Evolutionary conservation across 768 basidiomycete species (phyloP).

Genomic region (Russula griseocarnosa): DNA sequence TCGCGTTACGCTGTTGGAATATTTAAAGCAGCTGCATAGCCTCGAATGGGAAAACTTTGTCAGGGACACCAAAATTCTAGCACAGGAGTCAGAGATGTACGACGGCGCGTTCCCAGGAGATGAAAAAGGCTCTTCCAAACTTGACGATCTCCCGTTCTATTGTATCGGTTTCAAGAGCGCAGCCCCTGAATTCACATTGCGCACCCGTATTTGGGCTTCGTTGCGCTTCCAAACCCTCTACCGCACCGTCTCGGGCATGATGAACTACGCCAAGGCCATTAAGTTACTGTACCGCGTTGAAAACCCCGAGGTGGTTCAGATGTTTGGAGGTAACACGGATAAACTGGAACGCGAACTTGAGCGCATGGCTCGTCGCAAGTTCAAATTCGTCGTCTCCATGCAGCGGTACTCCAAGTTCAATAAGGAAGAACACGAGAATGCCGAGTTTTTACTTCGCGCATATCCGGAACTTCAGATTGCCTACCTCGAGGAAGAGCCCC

Average conservation of each 20-base stretch:
- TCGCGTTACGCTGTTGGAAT: constrained; percentile 94
- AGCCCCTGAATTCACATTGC: constrained; percentile 95
- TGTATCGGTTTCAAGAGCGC: constrained; percentile 99
- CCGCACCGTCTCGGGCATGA: constrained; percentile 98
- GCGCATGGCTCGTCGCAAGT: constrained; percentile 96
- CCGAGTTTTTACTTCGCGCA: constrained; percentile 93
- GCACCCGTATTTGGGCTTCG: constrained; percentile 99
- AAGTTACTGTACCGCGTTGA: constrained; percentile 99
- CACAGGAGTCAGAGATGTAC: constrained; percentile 88
- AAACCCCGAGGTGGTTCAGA: constrained; percentile 97
- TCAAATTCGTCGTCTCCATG: constrained; percentile 99
- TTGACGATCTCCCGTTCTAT: constrained; percentile 94
- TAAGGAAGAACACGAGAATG: constrained; percentile 98
- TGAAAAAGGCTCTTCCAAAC: constrained; percentile 81
- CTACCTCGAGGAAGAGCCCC: constrained; percentile 93
- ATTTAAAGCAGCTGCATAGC: constrained; percentile 96
- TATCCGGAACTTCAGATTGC: constrained; percentile 99
- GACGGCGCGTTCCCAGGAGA: constrained; percentile 68
- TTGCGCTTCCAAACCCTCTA: constrained; percentile 98
- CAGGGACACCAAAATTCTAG: constrained; percentile 98
- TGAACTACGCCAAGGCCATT: constrained; percentile 99
- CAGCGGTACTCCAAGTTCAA: constrained; percentile 99
- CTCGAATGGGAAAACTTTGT: constrained; percentile 99
- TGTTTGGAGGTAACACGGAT: constrained; percentile 96
- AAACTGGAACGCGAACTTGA: constrained; percentile 94